Base-by-base conservation (phyloP, 176 grass and related monocot genomes). In the Cenchrus fungigraminus region DNA sequence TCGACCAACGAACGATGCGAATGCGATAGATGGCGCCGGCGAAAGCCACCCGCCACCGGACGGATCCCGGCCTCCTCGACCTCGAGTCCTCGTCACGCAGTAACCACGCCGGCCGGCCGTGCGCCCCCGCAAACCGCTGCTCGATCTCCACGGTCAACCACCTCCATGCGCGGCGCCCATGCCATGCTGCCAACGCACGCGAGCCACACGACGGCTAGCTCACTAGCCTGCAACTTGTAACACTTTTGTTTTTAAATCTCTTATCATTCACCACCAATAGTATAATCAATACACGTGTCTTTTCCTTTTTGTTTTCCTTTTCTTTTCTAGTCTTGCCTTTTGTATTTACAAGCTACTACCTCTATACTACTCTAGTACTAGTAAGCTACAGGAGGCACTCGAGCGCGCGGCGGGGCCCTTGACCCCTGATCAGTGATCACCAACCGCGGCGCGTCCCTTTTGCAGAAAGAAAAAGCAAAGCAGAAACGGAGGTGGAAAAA, bases 401-500 rank as follows among this genome's bases (percentile, higher is more conserved):
- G 69, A 14, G 32, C 64, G 72, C 43, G 52, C 43, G 63, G 52
- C 59, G 59, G 59, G 47, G 46, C 22, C 79, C 83, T 73, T 87
- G 84, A 68, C 67, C 88, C 25, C 25, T 25, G 59, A 62, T 61
- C 59, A 53, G 17, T 0, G 22, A 57, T 64, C 83, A 46, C 49
- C 74, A 74, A 72, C 57, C 79, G 79, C 50, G 83, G 57, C 69
- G 57, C 72, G 59, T 51, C 73, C 76, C 54, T 69, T 70, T 79
- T 46, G 80, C 17, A 28, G 54, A 91, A 66, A 65, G 44, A 75
- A 86, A 87, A 87, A 68, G 60, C 47, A 45, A 80, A 71, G 44
- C 3, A 20, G 55, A 19, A 32, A 25, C 6, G 15, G 17, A 1
- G 0, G 8, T 25, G 25, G 25, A 1, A 34, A 14, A 10, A 12